These are phyloP conservation scores for Ophiostoma populinum DNA, from an alignment of 2,329 filamentous ascomycete species.

Conservation along the genomic window DNA sequence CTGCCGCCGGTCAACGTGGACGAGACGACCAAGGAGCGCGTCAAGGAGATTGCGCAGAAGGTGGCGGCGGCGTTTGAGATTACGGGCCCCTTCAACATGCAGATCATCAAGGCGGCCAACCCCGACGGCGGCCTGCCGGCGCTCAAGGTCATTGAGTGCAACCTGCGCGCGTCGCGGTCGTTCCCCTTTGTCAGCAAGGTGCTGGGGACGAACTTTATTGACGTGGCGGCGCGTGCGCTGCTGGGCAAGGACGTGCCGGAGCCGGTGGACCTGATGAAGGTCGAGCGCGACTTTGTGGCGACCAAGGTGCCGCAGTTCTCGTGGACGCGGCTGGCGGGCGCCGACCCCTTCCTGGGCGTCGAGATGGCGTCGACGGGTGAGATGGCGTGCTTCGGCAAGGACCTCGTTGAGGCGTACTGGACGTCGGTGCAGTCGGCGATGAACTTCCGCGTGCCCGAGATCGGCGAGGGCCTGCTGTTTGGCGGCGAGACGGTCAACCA, in stretches of 20 bases:
- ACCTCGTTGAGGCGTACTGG: slow-evolving; percentile 96
- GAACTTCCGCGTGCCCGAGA: slow-evolving; percentile 96
- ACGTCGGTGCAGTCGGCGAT: slow-evolving; percentile 87
- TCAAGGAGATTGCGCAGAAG: slow-evolving; percentile 93
- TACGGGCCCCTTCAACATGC: slow-evolving; percentile 99
- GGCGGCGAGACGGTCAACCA: slow-evolving; percentile 53
- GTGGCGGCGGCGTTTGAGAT: slow-evolving; percentile 95
- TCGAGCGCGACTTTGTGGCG: slow-evolving; percentile 80
- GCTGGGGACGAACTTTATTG: slow-evolving; percentile 92
- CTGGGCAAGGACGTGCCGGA: slow-evolving; percentile 64
- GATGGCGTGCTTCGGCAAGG: slow-evolving; percentile 96
- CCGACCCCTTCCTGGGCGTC: slow-evolving; percentile 92
- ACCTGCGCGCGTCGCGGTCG: slow-evolving; percentile 85
- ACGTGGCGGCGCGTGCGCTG: slow-evolving; percentile 86
- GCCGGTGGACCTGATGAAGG: slow-evolving; percentile 72
- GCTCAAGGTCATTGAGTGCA: slow-evolving; percentile 99
- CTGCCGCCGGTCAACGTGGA: slow-evolving; percentile 75
- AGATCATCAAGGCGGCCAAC: slow-evolving; percentile 98
- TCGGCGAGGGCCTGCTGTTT: slow-evolving; percentile 87
- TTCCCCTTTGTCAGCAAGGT: slow-evolving; percentile 98
- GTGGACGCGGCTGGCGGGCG: slow-evolving; percentile 93
- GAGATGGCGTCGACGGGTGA: slow-evolving; percentile 97
- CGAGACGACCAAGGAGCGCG: slow-evolving; percentile 57
- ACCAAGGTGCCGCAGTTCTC: slow-evolving; percentile 99
- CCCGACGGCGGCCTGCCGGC: slow-evolving; percentile 56